Evolutionary conservation across 2,329 filamentous ascomycete species (phyloP), one percentile per base, ranked within the genome.

Genomic region (Phaeosphaeria sp.): DNA sequence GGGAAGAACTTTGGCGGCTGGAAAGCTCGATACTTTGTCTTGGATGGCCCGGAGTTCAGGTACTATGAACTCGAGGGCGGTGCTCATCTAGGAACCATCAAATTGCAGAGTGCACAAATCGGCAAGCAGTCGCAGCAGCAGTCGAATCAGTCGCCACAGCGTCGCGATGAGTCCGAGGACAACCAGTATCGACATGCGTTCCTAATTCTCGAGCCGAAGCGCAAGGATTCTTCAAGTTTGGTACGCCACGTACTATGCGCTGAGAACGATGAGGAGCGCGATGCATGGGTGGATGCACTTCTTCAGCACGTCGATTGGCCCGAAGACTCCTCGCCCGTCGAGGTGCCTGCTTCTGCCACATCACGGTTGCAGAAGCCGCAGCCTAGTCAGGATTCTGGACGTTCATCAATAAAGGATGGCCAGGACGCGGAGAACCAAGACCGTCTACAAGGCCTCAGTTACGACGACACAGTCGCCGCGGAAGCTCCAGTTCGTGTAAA

Each of bases 1-100:
- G 95, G 95, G 49, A 99, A 99, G 83, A 98, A 98, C 72, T 99
- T 99, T 79, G 95, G 95, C 51, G 95, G 95, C 49, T 99, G 95
- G 95, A 99, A 99, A 78, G 93, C 93, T 11, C 81, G 89, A 56
- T 90, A 87, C 69, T 91, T 91, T 69, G 83, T 89, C 15, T 80
- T 91, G 3, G 86, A 91, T 66, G 88, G 88, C 10, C 85, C 89
- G 5, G 83, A 89, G 56, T 80, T 99, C 68, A 93, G 90, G 69
- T 99, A 99, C 75, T 98, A 91, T 69, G 95, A 99, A 77, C 87
- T 90, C 1, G 93, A 92, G 2, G 93, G 94, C 49, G 95, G 95
- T 46, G 88, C 92, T 17, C 92, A 97, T 74, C 81, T 98, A 41
- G 95, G 95, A 2, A 94, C 92, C 1, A 98, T 99, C 79, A 97